Conservation (phyloP, 345 rosid species). For the Carallia brachiata region DNA sequence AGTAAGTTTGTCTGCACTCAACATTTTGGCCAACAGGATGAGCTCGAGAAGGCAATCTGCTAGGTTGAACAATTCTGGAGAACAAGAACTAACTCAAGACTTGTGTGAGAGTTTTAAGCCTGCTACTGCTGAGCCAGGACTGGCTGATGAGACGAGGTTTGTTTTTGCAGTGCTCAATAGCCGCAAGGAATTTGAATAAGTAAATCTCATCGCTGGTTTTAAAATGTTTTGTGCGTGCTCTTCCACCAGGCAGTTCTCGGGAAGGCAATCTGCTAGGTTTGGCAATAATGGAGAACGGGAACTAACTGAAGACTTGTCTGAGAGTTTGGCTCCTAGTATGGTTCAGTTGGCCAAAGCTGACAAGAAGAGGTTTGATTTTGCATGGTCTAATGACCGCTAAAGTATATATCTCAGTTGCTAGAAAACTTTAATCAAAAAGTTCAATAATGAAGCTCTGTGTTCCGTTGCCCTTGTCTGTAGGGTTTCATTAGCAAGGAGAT, state of each 20-base stretch:
- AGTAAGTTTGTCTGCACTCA: not conserved
- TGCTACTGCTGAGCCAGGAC: not conserved
- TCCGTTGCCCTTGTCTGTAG: conserved; percentile 7
- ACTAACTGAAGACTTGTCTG: conserved; percentile 6
- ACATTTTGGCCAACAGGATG: conserved; percentile 6
- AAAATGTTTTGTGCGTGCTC: not conserved
- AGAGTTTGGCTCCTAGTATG: not conserved
- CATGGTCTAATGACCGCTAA: not conserved
- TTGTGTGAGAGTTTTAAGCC: conserved; percentile 2
- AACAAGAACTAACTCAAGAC: conserved; percentile 14
- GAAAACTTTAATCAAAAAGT: not conserved
- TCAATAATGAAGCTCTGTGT: not conserved
- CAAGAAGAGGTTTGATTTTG: conserved; percentile 15
- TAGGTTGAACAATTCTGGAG: conserved; percentile 14
- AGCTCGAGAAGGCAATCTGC: conserved; percentile 23
- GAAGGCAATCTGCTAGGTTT: conserved; percentile 23
- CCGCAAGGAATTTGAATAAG: conserved; percentile 6
- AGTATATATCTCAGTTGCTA: not conserved
- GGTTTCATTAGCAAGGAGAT: conserved; percentile 6
- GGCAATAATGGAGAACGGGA: conserved; percentile 16
- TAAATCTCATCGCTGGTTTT: not conserved
- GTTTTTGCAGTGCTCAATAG: not conserved
- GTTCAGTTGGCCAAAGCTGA: conserved; percentile 3
- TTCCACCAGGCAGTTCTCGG: conserved; percentile 12
- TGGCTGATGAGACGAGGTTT: conserved; percentile 17